Evolutionary conservation across 2,329 filamentous ascomycete species (phyloP).

Genomic region (Diaporthe velutina): DNA sequence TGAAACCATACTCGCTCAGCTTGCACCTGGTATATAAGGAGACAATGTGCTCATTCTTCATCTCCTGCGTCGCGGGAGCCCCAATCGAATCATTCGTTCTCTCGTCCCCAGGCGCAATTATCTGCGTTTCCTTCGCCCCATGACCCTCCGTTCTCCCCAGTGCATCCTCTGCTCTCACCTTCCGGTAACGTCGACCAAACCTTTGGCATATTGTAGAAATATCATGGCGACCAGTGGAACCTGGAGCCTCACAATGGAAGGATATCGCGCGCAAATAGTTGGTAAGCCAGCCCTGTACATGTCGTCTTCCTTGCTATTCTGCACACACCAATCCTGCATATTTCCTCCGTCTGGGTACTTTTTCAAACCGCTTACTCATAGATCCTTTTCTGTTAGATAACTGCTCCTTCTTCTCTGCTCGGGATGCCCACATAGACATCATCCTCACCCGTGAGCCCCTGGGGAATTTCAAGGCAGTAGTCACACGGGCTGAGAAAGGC

Average conservation of each 20-base stretch:
- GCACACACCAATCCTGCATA: neutral
- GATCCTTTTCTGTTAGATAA: constrained; percentile 44
- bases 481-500: constrained; percentile 42
- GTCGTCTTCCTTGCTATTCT: neutral
- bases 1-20: constrained; percentile 1
- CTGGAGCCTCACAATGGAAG: constrained; percentile 21
- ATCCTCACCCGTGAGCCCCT: constrained; percentile 46
- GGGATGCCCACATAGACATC: constrained; percentile 40
- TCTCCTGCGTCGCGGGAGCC: neutral
- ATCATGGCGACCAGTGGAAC: constrained; percentile 24
- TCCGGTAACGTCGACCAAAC: constrained; percentile 11
- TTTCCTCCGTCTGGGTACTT: constrained; percentile 6
- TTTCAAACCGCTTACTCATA: neutral
- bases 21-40: constrained; percentile 27
- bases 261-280: constrained; percentile 33
- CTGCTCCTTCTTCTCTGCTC: constrained; percentile 45
- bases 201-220: neutral
- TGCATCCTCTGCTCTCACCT: constrained; percentile 26
- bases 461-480: constrained; percentile 45
- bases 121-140: constrained; percentile 6
- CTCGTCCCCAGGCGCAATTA: neutral
- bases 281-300: constrained; percentile 21
- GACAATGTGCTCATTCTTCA: constrained; percentile 32
- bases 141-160: constrained; percentile 35
- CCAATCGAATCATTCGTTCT: neutral